Conservation (phyloP, 805 yeast species). For the Teunomyces aglyptinius region DNA sequence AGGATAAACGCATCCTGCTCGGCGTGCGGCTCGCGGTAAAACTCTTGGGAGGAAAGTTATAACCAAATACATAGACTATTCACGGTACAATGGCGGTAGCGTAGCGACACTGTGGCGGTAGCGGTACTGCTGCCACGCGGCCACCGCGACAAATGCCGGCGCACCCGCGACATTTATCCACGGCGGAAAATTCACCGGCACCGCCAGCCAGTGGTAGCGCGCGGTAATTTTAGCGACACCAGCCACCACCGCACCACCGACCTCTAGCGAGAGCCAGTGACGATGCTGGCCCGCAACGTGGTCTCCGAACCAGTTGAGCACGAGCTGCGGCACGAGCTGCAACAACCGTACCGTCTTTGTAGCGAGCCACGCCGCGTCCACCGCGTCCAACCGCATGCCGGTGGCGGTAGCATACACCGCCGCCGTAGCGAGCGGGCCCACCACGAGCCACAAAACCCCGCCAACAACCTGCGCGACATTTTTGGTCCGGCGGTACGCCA, state of each 20-base stretch:
- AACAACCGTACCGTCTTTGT: constrained; percentile 21
- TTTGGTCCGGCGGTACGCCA: constrained; percentile 25
- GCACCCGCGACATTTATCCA: constrained; percentile 11
- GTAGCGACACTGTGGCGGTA: background rate
- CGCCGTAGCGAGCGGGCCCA: constrained; percentile 2
- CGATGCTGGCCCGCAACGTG: constrained; percentile 20
- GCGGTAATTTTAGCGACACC: constrained; percentile 8
- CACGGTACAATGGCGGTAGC: background rate
- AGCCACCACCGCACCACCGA: constrained; percentile 3
- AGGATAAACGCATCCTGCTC: constrained; percentile 57
- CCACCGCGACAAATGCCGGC: background rate
- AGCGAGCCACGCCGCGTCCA: constrained; percentile 41
- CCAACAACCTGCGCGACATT: constrained; percentile 40
- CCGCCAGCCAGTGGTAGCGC: constrained; percentile 14
- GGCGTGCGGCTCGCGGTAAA: constrained; percentile 70
- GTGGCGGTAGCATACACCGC: constrained; percentile 6
- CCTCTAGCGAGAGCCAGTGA: background rate
- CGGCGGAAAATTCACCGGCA: constrained; percentile 21
- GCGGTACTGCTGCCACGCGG: background rate
- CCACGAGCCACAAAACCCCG: constrained; percentile 3
- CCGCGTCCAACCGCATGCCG: constrained; percentile 32
- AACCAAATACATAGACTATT: constrained; percentile 5
- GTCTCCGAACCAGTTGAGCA: constrained; percentile 37
- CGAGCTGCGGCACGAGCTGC: constrained; percentile 40
- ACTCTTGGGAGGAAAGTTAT: constrained; percentile 56